Evolutionary conservation across 2,329 filamentous ascomycete species (phyloP).

Genomic region (Trichoderma atroviride): DNA sequence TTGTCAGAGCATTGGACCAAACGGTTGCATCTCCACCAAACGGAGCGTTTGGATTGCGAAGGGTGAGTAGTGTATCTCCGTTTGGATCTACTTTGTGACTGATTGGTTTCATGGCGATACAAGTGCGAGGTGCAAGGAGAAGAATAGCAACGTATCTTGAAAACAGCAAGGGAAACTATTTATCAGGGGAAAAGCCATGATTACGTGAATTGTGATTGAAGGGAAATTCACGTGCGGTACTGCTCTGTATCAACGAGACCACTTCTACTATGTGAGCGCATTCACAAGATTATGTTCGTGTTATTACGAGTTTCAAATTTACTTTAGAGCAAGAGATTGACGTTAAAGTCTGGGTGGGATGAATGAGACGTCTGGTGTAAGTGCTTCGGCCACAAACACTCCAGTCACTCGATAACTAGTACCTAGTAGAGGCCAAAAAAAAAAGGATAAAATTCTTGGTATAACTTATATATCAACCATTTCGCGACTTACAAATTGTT

Average conservation of each 20-base stretch:
- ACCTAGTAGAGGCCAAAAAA: no score
- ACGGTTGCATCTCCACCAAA: background rate
- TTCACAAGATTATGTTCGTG: background rate
- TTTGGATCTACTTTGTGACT: conserved; percentile 6
- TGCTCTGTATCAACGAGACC: background rate
- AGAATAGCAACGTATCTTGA: background rate
- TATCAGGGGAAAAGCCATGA: no score
- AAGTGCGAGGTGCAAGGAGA: background rate
- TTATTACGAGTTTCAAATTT: background rate
- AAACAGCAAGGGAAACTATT: no score
- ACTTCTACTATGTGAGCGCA: background rate
- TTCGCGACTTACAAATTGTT: no score
- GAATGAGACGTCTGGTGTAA: background rate
- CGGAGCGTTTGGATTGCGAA: conserved; percentile 2
- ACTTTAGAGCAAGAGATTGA: background rate
- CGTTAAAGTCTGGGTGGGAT: background rate
- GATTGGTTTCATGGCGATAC: background rate
- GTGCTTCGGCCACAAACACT: background rate
- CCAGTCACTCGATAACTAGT: background rate
- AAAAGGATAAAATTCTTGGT: background rate
- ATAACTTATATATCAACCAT: background rate
- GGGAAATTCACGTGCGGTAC: background rate
- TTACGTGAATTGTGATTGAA: no score
- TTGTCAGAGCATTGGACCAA: background rate
- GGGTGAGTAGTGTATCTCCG: conserved; percentile 18